These are phyloP conservation scores for Rosa multiflora DNA, from an alignment of 306 rosid genomes.

Conservation along the genomic window DNA sequence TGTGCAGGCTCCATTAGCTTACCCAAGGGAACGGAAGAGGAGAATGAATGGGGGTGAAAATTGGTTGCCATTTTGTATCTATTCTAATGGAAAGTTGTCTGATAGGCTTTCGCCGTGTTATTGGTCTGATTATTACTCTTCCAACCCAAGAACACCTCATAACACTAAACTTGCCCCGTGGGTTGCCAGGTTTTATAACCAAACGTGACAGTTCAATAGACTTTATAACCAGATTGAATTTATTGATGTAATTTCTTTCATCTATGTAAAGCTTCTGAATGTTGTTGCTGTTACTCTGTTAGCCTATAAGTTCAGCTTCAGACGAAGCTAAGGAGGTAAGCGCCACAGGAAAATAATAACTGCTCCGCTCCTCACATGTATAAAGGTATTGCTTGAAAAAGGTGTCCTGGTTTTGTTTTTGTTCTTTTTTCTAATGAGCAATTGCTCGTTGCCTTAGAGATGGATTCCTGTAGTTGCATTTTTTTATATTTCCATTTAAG, in stretches of 20 bases:
- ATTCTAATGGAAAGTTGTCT: constrained; percentile 51
- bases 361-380: background rate
- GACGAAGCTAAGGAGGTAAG: background rate
- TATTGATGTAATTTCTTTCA: background rate
- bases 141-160: constrained; percentile 63
- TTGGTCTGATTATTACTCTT: constrained; percentile 79
- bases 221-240: background rate
- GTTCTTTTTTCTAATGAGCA: background rate
- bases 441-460: background rate
- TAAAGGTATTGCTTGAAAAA: background rate
- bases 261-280: background rate
- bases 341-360: background rate
- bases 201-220: constrained; percentile 9
- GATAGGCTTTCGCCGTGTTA: constrained; percentile 59
- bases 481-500: no score
- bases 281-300: background rate
- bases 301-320: background rate
- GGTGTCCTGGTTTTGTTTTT: background rate
- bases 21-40: constrained; percentile 84
- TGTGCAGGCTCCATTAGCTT: constrained; percentile 87
- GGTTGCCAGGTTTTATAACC: constrained; percentile 74
- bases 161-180: constrained; percentile 84
- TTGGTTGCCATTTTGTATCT: constrained; percentile 85
- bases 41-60: constrained; percentile 87
- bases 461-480: no score